Conservation (phyloP, 116 monocot genomes). For the Iris pallida region DNA sequence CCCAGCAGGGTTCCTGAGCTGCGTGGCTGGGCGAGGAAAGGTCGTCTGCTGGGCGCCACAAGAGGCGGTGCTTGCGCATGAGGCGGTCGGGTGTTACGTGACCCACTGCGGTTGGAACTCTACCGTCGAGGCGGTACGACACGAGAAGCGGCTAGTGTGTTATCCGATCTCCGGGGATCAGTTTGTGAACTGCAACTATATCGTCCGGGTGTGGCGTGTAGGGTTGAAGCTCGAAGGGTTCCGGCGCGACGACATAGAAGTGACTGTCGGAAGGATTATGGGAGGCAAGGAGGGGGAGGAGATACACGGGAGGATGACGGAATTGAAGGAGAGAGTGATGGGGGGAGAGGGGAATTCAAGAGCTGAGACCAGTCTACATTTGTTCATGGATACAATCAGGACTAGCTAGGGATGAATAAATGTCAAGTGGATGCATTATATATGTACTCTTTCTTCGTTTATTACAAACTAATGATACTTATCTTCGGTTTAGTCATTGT, state of each 20-base stretch:
- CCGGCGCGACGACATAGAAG: not conserved
- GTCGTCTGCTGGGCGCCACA: slow-evolving; percentile 27
- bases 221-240: slow-evolving; percentile 1
- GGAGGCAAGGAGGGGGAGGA: not conserved
- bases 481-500: too few species aligned
- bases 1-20: slow-evolving; percentile 30
- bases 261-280: not conserved
- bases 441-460: too few species aligned
- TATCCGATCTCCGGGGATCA: slow-evolving; percentile 9
- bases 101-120: slow-evolving; percentile 11
- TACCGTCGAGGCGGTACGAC: not conserved
- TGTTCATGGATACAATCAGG: not conserved
- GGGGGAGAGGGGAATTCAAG: not conserved
- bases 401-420: not conserved
- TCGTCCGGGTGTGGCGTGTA: slow-evolving; percentile 5
- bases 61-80: not conserved
- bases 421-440: too few species aligned
- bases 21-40: slow-evolving; percentile 28
- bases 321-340: not conserved
- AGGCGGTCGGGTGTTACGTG: slow-evolving; percentile 2
- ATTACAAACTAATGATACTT: too few species aligned
- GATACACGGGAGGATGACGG: slow-evolving; percentile 3
- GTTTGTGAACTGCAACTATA: slow-evolving; percentile 7
- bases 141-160: slow-evolving; percentile 6
- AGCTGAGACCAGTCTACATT: not conserved